Conservation (phyloP, 441 rosid species). For the Rhodomyrtus psidioides region DNA sequence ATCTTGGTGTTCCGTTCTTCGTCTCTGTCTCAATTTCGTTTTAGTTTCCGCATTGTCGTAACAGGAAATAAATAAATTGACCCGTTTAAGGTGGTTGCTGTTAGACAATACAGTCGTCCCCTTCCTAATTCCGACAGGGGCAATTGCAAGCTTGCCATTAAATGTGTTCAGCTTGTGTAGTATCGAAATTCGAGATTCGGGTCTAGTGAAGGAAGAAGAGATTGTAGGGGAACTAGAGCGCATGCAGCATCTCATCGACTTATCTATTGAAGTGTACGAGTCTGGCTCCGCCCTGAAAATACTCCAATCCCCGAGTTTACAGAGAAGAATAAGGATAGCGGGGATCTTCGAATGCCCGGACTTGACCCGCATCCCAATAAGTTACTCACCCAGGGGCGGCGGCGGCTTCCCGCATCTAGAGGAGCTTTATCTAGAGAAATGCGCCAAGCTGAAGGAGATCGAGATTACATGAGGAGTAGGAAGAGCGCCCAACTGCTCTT, state of each 20-base stretch:
- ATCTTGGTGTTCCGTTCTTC: no score
- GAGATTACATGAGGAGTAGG: accelerated
- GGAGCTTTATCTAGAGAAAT: accelerated
- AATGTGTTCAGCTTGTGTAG: no score
- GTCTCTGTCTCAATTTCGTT: no score
- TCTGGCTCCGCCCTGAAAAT: not conserved
- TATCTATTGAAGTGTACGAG: accelerated
- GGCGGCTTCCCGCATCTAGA: accelerated
- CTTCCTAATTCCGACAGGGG: no score
- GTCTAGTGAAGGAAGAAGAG: not conserved
- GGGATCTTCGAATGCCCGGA: accelerated
- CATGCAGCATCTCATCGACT: not conserved
- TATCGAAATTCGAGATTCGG: accelerated
- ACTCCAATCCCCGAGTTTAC: not conserved
- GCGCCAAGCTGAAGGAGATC: accelerated
- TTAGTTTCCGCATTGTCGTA: no score
- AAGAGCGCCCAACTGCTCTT: accelerated
- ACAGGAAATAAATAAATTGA: no score
- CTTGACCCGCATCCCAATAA: not conserved
- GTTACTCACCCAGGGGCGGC: accelerated
- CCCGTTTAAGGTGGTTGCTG: no score
- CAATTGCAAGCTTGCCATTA: no score
- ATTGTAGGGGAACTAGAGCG: not conserved
- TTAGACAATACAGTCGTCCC: no score
- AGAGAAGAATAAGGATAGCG: accelerated